A percentile compares a stretch with the other conserved stretches of the same genome.
These are phyloP conservation scores for Penicillium herquei DNA, from an alignment of 495 filamentous ascomycete genomes.

Conservation along the genomic window DNA sequence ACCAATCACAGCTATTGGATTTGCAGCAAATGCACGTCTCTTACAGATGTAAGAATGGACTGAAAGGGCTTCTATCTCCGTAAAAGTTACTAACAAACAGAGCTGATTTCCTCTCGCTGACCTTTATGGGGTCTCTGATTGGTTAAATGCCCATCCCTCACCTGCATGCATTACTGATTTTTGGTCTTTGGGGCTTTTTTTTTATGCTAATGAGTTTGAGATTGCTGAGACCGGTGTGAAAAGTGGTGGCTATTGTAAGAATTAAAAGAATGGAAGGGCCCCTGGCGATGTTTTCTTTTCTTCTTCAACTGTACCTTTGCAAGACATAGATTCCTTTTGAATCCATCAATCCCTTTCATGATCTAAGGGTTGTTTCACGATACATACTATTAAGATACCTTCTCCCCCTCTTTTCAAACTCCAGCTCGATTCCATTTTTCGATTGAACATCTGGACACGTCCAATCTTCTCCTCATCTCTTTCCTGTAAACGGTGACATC, in stretches of 20 bases:
- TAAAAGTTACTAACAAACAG: background rate
- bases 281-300: background rate
- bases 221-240: slow-evolving; percentile 12
- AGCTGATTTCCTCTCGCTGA: slow-evolving; percentile 12
- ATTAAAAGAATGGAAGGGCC: slow-evolving; percentile 12
- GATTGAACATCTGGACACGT: background rate
- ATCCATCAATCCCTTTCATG: background rate
- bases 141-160: slow-evolving; percentile 2
- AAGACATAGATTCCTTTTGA: background rate
- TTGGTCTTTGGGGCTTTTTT: slow-evolving; percentile 2
- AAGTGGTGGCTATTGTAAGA: slow-evolving; percentile 1
- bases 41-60: background rate
- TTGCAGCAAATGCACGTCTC: background rate
- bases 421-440: background rate
- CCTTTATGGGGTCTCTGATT: slow-evolving; percentile 18
- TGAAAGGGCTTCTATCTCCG: background rate
- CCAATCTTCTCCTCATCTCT: background rate
- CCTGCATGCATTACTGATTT: slow-evolving; percentile 12
- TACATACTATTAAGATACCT: background rate
- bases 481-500: background rate
- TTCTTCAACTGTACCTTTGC: background rate
- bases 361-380: background rate
- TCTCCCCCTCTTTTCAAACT: background rate
- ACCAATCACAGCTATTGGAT: slow-evolving; percentile 1
- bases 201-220: slow-evolving; percentile 1